Evolutionary conservation across 495 filamentous ascomycete genomes (phyloP).

Genomic region (Symbiotaphrina buchneri): DNA sequence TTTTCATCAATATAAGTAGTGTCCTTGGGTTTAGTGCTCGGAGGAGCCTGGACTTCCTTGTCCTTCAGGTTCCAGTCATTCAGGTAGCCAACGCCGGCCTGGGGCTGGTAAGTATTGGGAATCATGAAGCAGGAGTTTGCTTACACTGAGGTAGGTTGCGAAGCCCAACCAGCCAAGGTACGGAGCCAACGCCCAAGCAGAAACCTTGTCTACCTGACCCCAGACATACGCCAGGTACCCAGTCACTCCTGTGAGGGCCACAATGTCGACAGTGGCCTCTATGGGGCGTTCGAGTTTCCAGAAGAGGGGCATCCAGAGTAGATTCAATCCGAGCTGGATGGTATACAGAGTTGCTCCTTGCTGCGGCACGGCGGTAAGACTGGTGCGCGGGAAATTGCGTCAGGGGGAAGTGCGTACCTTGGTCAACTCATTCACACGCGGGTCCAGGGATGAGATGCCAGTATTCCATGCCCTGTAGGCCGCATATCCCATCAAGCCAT

Average conservation of each 20-base stretch:
- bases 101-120: constrained; percentile 3
- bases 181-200: constrained; percentile 52
- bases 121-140: constrained; percentile 1
- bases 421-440: constrained; percentile 13
- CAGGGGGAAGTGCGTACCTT: constrained; percentile 15
- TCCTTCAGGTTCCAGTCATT: constrained; percentile 46
- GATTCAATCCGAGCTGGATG: constrained; percentile 61
- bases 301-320: constrained; percentile 89
- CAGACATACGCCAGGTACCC: constrained; percentile 51
- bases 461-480: constrained; percentile 44
- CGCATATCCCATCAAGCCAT: constrained; percentile 76
- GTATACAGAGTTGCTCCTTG: constrained; percentile 59
- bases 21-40: too few relatives aligned
- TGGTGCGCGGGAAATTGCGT: constrained; percentile 10
- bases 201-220: constrained; percentile 43
- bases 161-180: constrained; percentile 70
- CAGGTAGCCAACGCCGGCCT: constrained; percentile 44
- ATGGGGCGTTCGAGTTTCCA: constrained; percentile 48
- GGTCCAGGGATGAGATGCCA: constrained; percentile 28
- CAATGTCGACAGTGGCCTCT: constrained; percentile 53
- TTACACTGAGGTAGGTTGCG: constrained; percentile 51
- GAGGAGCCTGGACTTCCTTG: constrained; percentile 1
- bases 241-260: constrained; percentile 43
- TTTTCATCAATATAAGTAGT: too few relatives aligned
- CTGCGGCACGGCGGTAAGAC: constrained; percentile 10